These are phyloP conservation scores for Macadamia tetraphylla DNA, from an alignment of 164 flowering plant genomes.

Conservation along the genomic window DNA sequence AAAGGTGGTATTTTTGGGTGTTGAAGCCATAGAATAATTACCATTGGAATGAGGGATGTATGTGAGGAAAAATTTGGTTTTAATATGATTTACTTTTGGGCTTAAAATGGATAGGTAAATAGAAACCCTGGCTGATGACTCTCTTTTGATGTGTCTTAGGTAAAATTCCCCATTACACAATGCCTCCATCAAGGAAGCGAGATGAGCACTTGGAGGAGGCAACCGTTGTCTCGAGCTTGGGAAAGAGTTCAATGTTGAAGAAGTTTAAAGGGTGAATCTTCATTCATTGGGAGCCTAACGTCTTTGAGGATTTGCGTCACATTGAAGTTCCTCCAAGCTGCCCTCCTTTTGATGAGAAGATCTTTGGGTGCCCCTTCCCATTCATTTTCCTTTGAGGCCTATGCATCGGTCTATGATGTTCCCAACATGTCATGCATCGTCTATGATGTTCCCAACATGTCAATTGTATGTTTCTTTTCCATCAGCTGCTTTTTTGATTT, in stretches of 20 bases:
- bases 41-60: slow-evolving; percentile 90
- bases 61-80: background rate
- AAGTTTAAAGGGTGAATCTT: slow-evolving; percentile 69
- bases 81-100: background rate
- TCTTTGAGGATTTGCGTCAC: slow-evolving; percentile 55
- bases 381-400: background rate
- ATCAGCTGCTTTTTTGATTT: slow-evolving; percentile 2
- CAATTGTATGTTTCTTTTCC: background rate
- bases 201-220: slow-evolving; percentile 62
- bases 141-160: slow-evolving; percentile 42
- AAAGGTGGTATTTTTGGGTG: slow-evolving; percentile 83
- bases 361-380: slow-evolving; percentile 48
- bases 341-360: slow-evolving; percentile 63
- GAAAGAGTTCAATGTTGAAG: slow-evolving; percentile 83
- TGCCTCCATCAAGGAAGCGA: slow-evolving; percentile 78
- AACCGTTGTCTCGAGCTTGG: slow-evolving; percentile 71
- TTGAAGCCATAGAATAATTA: slow-evolving; percentile 81
- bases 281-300: slow-evolving; percentile 85
- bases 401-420: background rate
- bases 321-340: slow-evolving; percentile 75
- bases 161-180: slow-evolving; percentile 83
- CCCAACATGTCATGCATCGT: no score
- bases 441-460: background rate
- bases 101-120: background rate
- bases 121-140: background rate